phyloP scores from a whole-genome alignment of 1,139 yeast species.

The Scheffersomyces stambukii region DNA sequence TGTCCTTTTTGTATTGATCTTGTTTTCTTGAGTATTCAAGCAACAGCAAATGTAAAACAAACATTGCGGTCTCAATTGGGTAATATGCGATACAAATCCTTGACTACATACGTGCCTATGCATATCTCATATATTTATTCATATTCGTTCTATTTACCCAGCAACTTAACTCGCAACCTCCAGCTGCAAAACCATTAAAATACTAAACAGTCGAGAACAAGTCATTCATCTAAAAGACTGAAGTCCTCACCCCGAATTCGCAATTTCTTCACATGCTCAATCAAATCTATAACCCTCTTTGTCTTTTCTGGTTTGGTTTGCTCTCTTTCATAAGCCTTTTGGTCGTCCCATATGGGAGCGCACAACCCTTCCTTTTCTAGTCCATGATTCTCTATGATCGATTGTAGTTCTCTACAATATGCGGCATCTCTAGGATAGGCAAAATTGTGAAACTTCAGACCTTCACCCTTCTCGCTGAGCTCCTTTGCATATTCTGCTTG shows the following conservation, averaged over 20 bases:
- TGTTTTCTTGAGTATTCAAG: no score
- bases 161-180: no score
- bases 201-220: no score
- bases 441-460: conserved; percentile 24
- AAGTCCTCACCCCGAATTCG: conserved; percentile 15
- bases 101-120: no score
- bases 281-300: conserved; percentile 15
- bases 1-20: no score
- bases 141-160: no score
- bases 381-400: conserved; percentile 14
- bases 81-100: no score
- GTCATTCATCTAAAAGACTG: no score
- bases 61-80: no score
- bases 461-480: conserved; percentile 18
- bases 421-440: conserved; percentile 26
- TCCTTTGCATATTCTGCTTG: conserved; percentile 15
- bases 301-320: conserved; percentile 16
- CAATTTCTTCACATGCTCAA: conserved; percentile 17
- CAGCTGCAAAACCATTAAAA: no score
- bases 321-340: conserved; percentile 14
- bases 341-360: conserved; percentile 24
- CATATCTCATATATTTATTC: no score
- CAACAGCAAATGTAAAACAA: no score
- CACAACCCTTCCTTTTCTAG: conserved; percentile 18
- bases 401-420: conserved; percentile 23